Percentiles rank a stretch among this genome's conserved stretches.
phyloP scores from a whole-genome alignment of 306 rosid species.

The Cucurbita maxima region DNA sequence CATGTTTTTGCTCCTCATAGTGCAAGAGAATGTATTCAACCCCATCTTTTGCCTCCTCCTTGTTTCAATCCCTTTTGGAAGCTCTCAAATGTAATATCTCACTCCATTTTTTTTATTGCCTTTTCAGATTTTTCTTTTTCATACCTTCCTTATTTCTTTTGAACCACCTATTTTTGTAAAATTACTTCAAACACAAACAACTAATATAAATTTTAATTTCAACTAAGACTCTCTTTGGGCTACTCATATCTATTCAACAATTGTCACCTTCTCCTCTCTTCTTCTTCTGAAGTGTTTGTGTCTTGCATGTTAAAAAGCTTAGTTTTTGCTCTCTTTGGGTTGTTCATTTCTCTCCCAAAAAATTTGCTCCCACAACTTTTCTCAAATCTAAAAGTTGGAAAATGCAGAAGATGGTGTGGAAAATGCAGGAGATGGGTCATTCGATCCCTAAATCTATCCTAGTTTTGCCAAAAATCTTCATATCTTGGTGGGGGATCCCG shows the following conservation, averaged over 20 bases:
- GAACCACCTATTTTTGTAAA: no score
- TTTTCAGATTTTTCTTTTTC: no score
- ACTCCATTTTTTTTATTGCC: background rate
- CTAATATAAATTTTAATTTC: no score
- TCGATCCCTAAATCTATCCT: no score
- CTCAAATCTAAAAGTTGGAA: background rate
- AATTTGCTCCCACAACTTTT: background rate
- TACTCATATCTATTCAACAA: no score
- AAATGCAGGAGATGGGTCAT: background rate
- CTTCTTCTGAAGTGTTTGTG: no score
- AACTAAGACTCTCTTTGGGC: no score
- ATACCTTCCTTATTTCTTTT: no score
- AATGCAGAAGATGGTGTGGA: background rate
- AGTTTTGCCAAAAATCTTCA: constrained; percentile 23
- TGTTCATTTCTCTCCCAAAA: background rate
- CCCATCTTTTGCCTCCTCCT: background rate
- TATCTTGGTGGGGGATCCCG: constrained; percentile 24
- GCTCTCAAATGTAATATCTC: background rate
- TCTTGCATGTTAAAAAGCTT: background rate
- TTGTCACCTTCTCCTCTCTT: no score
- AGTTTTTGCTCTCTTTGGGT: background rate
- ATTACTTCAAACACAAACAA: no score
- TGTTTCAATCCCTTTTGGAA: background rate
- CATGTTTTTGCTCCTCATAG: background rate
- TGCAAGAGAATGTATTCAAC: background rate